Percentiles rank a stretch among this genome's conserved stretches.
Evolutionary conservation across 2,329 filamentous ascomycete genomes (phyloP).

Genomic region (Pleoardoris graminearum): DNA sequence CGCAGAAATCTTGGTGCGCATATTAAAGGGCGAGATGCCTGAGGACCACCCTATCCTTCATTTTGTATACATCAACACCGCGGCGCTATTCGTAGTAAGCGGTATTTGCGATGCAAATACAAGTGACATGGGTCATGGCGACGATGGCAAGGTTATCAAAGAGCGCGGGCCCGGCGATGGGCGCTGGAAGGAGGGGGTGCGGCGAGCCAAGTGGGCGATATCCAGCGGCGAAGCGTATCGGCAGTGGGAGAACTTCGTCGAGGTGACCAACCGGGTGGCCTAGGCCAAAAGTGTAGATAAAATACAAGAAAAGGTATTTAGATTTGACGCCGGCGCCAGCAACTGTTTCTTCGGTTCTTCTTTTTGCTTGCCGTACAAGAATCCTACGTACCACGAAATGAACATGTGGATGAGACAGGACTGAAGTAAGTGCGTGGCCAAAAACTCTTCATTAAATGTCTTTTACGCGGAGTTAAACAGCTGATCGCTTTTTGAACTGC

Average conservation of each 20-base stretch:
- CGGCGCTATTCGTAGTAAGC: slow-evolving; percentile 80
- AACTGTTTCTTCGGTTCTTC: no score
- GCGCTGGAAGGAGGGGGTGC: slow-evolving; percentile 92
- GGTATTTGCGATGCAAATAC: slow-evolving; percentile 84
- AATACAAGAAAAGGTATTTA: background rate
- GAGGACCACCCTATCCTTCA: slow-evolving; percentile 83
- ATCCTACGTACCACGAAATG: no score
- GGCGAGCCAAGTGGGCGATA: slow-evolving; percentile 85
- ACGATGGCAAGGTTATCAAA: slow-evolving; percentile 77
- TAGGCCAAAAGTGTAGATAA: slow-evolving; percentile 12
- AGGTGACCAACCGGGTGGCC: slow-evolving; percentile 67
- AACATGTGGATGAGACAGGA: no score
- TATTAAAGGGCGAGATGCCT: slow-evolving; percentile 73
- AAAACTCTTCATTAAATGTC: no score
- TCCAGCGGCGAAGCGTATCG: slow-evolving; percentile 83
- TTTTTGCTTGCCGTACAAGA: no score
- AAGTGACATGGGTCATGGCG: slow-evolving; percentile 77
- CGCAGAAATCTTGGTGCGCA: slow-evolving; percentile 76
- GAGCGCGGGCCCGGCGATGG: slow-evolving; percentile 84
- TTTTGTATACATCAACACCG: slow-evolving; percentile 93
- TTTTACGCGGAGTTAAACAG: no score
- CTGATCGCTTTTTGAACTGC: no score
- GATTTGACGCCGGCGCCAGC: no score
- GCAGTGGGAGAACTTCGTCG: slow-evolving; percentile 81
- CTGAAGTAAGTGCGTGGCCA: no score